phyloP scores from a whole-genome alignment of 1,284 basidiomycete genomes.

The Golubevia pallescens region DNA sequence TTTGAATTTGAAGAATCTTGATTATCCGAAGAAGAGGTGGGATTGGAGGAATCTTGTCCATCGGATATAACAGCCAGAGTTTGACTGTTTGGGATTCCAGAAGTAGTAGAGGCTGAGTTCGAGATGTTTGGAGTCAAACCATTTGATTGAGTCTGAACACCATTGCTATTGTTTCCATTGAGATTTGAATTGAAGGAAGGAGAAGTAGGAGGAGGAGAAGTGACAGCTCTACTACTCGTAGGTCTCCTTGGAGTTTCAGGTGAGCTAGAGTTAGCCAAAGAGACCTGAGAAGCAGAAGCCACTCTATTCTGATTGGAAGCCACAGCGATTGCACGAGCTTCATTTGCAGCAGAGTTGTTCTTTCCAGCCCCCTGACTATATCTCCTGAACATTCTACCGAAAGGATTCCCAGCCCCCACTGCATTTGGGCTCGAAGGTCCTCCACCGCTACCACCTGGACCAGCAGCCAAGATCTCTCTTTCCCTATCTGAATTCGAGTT shows the following conservation, averaged over 20 bases:
- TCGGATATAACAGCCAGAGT: too few relatives aligned
- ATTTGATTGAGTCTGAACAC: too few relatives aligned
- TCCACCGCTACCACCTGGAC: constrained; percentile 15
- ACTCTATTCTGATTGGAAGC: constrained; percentile 13
- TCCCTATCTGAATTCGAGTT: too few relatives aligned
- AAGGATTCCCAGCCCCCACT: constrained; percentile 15
- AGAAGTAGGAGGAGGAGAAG: constrained; percentile 1
- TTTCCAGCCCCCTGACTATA: constrained; percentile 35
- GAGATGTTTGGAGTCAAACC: too few relatives aligned
- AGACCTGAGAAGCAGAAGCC: constrained; percentile 9
- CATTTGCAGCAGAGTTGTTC: constrained; percentile 10
- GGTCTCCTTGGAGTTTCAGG: constrained; percentile 3
- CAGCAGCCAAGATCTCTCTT: too few relatives aligned
- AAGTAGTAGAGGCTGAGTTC: too few relatives aligned
- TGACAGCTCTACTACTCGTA: constrained; percentile 2
- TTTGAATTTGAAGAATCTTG: constrained; percentile 7
- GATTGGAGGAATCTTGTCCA: not conserved
- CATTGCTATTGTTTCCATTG: too few relatives aligned
- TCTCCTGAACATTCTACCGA: constrained; percentile 48
- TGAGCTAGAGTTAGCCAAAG: not conserved
- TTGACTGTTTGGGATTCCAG: too few relatives aligned
- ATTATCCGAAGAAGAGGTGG: not conserved
- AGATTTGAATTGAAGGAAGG: not conserved
- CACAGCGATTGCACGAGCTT: constrained; percentile 16
- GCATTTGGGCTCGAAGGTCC: constrained; percentile 27